Conservation (phyloP, 371 early-diverging fungal species). For the Lichtheimia ornata region DNA sequence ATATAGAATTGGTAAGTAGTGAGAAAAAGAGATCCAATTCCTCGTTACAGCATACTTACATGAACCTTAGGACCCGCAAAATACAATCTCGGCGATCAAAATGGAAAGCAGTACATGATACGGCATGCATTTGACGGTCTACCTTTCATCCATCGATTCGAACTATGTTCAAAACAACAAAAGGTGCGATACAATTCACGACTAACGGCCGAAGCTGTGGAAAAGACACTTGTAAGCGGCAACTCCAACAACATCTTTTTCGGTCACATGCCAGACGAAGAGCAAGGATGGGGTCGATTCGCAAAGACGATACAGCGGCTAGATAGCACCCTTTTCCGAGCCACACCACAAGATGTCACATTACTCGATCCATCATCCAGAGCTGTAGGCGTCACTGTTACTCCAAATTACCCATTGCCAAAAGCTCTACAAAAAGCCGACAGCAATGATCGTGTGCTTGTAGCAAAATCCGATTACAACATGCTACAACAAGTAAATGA, state of each 20-base stretch:
- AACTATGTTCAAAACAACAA: constrained; percentile 23
- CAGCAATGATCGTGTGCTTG: constrained; percentile 25
- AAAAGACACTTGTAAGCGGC: not conserved
- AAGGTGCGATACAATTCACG: constrained; percentile 34
- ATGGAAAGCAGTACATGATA: constrained; percentile 26
- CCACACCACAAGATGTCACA: not conserved
- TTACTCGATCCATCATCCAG: constrained; percentile 16
- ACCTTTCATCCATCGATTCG: constrained; percentile 41
- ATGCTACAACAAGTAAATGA: constrained; percentile 60
- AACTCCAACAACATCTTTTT: constrained; percentile 18
- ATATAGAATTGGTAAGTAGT: constrained; percentile 42
- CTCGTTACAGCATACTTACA: not conserved
- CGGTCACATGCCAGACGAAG: constrained; percentile 17
- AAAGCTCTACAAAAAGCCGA: not conserved
- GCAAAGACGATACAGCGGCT: constrained; percentile 2
- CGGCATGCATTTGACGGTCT: constrained; percentile 48
- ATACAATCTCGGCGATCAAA: constrained; percentile 28
- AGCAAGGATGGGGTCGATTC: constrained; percentile 10
- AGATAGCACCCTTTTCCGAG: constrained; percentile 3
- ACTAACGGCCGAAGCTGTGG: constrained; percentile 17
- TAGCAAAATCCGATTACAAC: constrained; percentile 63
- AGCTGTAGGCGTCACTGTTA: constrained; percentile 54
- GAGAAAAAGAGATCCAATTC: not conserved
- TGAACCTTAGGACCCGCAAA: constrained; percentile 32
- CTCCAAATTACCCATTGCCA: constrained; percentile 57